Base-by-base conservation (phyloP, 202 grass and related monocot genomes). In the Miscanthus sacchariflorus region DNA sequence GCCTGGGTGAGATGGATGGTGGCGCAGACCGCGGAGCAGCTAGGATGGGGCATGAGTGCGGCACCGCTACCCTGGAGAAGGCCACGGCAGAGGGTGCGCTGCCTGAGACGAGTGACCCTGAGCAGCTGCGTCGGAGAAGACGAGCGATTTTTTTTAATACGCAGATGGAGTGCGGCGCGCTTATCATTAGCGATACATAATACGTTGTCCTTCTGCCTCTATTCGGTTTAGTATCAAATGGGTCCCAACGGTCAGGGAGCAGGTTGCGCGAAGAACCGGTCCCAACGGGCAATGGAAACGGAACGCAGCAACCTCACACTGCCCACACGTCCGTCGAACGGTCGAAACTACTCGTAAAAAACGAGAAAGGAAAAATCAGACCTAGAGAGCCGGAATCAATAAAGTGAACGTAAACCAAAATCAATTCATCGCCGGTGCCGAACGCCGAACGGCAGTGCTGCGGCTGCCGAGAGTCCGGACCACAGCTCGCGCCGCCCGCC, bases 371-470 rank as follows among this genome's bases (percentile, higher is more conserved):
- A 33, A 24, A 70, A 73, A 74, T 42, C 21, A 59, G 14, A 79
- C 67, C 40, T 84, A 79, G 81, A 58, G 58, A 56, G 76, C 81
- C 43, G 68, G 28, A 65, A 79, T 46, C 81, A 63, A 72, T 45
- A 82, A 72, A 80, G 77, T 50, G 52, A 73, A 70, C 36, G 36
- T 17, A 76, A 72, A 64, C 68, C 58, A 44, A 38, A 67, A 80
- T 25, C 44, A 68, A 44, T 84, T 66, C 75, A 58, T 80, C 76
- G 7, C 76, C 87, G 54, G 81, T 49, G 76, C 76, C 68, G 46
- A 81, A 85, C 87, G 76, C 44, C 69, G 48, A 42, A n/a, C 72
- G n/a, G 73, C 72, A 71, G 68, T 77, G 68, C 77, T 64, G 48
- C 88, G 36, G 36, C 68, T 64, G 48, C 69, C 50, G 59, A 66